These are phyloP conservation scores for Dictyophora rubrovolvata DNA, from an alignment of 768 basidiomycete genomes.

Conservation along the genomic window DNA sequence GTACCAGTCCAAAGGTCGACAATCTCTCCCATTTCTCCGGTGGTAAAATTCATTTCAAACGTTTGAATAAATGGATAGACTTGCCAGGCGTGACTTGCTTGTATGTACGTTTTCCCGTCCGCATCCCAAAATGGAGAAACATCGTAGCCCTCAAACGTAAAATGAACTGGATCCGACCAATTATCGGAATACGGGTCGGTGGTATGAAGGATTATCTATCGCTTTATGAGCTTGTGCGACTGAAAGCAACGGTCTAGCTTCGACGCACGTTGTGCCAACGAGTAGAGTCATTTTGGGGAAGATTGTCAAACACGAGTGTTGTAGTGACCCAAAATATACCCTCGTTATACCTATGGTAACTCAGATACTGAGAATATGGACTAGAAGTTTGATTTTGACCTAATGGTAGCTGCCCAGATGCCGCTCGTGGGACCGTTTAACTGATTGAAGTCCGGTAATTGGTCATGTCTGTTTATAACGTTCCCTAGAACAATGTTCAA, in stretches of 20 bases:
- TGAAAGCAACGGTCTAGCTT: background rate
- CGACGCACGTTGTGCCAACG: conserved; percentile 14
- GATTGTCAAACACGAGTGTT: conserved; percentile 13
- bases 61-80: conserved; percentile 10
- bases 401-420: conserved; percentile 15
- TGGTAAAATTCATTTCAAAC: conserved; percentile 17
- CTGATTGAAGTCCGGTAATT: conserved; percentile 9
- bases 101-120: conserved; percentile 23
- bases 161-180: conserved; percentile 25
- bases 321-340: conserved; percentile 14
- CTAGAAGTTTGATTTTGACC: background rate
- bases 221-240: background rate
- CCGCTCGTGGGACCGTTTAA: conserved; percentile 11
- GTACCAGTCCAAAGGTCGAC: conserved; percentile 4
- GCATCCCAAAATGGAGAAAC: conserved; percentile 25
- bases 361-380: background rate
- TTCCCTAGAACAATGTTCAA: conserved; percentile 8
- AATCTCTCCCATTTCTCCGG: conserved; percentile 11
- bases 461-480: conserved; percentile 12
- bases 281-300: conserved; percentile 5
- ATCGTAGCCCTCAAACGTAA: conserved; percentile 25
- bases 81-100: conserved; percentile 16
- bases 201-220: conserved; percentile 7
- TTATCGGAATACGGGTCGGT: conserved; percentile 11
- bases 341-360: background rate